Base-by-base conservation (phyloP, 305 asterid genomes). In the Ajuga reptans region DNA sequence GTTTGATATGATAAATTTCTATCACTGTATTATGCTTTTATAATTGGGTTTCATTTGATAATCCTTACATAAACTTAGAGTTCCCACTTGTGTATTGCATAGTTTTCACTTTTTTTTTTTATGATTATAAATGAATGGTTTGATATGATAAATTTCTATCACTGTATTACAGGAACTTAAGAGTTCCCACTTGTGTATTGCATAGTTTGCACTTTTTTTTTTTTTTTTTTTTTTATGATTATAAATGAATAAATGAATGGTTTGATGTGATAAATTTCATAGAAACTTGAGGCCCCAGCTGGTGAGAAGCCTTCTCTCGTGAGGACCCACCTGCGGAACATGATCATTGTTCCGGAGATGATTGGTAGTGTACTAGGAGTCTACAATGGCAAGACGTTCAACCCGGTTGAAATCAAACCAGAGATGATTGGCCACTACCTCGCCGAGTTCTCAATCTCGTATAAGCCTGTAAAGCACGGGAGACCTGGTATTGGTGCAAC, bases 341-440 rank as follows among this genome's bases (percentile, higher is more conserved):
- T 89, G 96, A 84, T 89, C 69, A 87, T 87, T 0, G 84, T 89
- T 10, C 93, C 96, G 36, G 89, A 89, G 85, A 88, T 89, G 90
- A 90, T 90, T 8, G 93, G 95, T 16, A 87, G 95, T 5, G 91
- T 87, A 9, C 71, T 89, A 1, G 96, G 96, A 1, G 90, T 89
- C 27, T 89, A 89, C 84, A 89, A 87, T 41, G 90, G 95, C 0
- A 89, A 85, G 79, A 82, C 92, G 36, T 89, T 87, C 79, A 87
- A 84, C 12, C 84, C 85, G 17, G 83, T 87, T 72, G 96, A 89
- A 54, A 80, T 90, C 77, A 90, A 90, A 78, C 92, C 95, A 0
- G 95, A 89, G 69, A 89, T 89, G 95, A 89, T 87, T 45, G 83
- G 96, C 1, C 95, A 89, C 77, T 89, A 89, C 41, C 84, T 89